Evolutionary conservation across 768 basidiomycete genomes (phyloP).

Genomic region (Termitomyces sp.): DNA sequence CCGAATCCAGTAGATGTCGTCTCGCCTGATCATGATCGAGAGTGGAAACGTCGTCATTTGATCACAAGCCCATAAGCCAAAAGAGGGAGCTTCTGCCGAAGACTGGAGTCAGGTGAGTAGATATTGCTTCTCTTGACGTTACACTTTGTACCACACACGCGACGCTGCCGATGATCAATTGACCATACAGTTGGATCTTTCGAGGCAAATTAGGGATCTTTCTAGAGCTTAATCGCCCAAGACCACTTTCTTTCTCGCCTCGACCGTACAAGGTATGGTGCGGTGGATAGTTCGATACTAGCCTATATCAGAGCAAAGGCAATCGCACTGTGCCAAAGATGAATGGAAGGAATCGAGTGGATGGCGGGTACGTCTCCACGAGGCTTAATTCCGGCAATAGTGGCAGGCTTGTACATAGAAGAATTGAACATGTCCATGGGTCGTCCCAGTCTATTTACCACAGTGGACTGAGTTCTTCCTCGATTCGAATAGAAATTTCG

Average conservation of each 20-base stretch:
- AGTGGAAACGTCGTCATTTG: constrained; percentile 9
- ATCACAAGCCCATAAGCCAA: neutral
- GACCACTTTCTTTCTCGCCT: neutral
- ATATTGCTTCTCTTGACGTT: neutral
- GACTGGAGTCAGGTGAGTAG: constrained; percentile 1
- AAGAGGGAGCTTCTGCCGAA: neutral
- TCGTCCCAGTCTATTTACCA: neutral
- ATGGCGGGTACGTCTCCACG: neutral
- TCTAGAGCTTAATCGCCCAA: neutral
- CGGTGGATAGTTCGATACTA: neutral
- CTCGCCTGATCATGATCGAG: constrained; percentile 18
- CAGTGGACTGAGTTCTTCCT: neutral
- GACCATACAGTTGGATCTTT: neutral
- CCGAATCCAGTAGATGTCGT: neutral
- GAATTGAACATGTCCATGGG: neutral
- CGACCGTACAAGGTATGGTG: neutral
- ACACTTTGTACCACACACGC: neutral
- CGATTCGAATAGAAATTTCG: neutral
- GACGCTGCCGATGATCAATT: neutral
- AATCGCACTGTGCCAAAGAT: neutral
- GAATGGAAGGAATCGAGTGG: neutral
- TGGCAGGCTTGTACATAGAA: neutral
- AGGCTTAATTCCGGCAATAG: neutral
- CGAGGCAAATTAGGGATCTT: neutral
- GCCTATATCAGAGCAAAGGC: neutral